phyloP scores from a whole-genome alignment of 2,329 filamentous ascomycete genomes.

The Graphiopsis chlorocephala region DNA sequence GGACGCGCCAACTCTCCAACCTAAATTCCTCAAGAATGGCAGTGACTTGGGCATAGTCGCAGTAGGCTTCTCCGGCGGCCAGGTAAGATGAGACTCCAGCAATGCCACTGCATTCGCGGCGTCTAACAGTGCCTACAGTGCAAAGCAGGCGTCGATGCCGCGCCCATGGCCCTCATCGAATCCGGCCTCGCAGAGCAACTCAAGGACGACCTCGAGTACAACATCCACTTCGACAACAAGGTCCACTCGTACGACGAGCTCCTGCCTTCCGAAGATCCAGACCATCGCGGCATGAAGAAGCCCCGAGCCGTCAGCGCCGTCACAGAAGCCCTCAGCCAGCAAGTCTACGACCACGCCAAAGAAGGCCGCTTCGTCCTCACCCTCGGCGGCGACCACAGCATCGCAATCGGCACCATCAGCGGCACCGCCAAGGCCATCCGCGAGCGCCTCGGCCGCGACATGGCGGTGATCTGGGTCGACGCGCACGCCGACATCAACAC shows the following conservation, averaged over 20 bases:
- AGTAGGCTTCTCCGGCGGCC: slow-evolving; percentile 93
- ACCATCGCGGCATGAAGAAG: slow-evolving; percentile 91
- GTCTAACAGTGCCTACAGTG: slow-evolving; percentile 52
- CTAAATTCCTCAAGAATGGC: slow-evolving; percentile 75
- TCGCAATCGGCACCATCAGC: slow-evolving; percentile 89
- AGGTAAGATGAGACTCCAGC: slow-evolving; percentile 55
- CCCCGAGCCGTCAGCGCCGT: slow-evolving; percentile 82
- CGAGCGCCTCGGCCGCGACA: slow-evolving; percentile 76
- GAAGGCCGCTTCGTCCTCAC: slow-evolving; percentile 86
- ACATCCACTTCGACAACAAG: slow-evolving; percentile 75
- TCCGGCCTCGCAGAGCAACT: slow-evolving; percentile 83
- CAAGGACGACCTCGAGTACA: slow-evolving; percentile 81
- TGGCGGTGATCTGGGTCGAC: slow-evolving; percentile 98
- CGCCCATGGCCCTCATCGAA: slow-evolving; percentile 83
- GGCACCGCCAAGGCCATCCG: slow-evolving; percentile 83
- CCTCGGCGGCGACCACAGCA: slow-evolving; percentile 91
- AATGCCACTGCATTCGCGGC: background rate
- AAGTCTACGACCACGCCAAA: slow-evolving; percentile 83
- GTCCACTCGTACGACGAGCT: slow-evolving; percentile 81
- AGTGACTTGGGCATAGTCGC: slow-evolving; percentile 87
- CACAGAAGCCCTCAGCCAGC: slow-evolving; percentile 71
- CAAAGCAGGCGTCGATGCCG: slow-evolving; percentile 89
- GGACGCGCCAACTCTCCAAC: slow-evolving; percentile 55
- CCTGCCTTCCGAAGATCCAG: slow-evolving; percentile 68
- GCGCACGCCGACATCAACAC: slow-evolving; percentile 98